Evolutionary conservation across 768 basidiomycete genomes (phyloP).

Genomic region (Coprinellus aureogranulatus): DNA sequence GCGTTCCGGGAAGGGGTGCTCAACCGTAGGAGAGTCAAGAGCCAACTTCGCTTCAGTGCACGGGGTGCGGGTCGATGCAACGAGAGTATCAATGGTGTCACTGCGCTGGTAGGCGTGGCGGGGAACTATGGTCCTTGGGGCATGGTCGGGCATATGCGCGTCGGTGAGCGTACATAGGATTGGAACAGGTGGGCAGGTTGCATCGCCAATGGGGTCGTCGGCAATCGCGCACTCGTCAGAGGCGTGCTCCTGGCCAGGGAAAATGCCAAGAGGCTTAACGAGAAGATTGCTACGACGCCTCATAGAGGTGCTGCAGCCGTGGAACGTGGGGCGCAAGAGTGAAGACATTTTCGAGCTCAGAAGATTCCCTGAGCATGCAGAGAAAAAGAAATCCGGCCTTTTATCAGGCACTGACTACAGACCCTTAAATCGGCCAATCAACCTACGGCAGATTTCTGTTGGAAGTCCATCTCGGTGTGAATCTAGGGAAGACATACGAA

Average conservation of each 20-base stretch:
- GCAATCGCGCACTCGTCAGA: no score
- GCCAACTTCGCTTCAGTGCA: not conserved
- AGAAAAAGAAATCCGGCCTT: no score
- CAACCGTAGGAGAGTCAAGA: not conserved
- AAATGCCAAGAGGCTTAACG: no score
- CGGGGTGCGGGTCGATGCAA: slow-evolving; percentile 8
- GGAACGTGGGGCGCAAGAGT: slow-evolving; percentile 29
- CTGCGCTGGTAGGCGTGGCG: slow-evolving; percentile 7
- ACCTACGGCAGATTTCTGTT: no score
- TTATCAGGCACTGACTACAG: no score
- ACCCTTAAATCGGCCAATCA: no score
- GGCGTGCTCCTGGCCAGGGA: no score
- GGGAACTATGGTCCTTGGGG: slow-evolving; percentile 29
- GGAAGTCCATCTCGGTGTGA: no score
- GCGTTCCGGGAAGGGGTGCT: slow-evolving; percentile 19
- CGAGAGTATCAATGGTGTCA: slow-evolving; percentile 15
- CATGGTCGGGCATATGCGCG: slow-evolving; percentile 9
- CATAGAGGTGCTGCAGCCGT: not conserved
- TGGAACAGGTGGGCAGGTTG: slow-evolving; percentile 32
- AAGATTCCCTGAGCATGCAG: no score
- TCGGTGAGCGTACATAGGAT: no score
- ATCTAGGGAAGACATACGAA: no score
- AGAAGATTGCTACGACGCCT: no score
- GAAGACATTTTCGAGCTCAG: slow-evolving; percentile 29
- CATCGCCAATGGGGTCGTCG: slow-evolving; percentile 14